These are phyloP conservation scores for Clonostachys rhizophaga DNA, from an alignment of 2,329 filamentous ascomycete species.

Conservation along the genomic window DNA sequence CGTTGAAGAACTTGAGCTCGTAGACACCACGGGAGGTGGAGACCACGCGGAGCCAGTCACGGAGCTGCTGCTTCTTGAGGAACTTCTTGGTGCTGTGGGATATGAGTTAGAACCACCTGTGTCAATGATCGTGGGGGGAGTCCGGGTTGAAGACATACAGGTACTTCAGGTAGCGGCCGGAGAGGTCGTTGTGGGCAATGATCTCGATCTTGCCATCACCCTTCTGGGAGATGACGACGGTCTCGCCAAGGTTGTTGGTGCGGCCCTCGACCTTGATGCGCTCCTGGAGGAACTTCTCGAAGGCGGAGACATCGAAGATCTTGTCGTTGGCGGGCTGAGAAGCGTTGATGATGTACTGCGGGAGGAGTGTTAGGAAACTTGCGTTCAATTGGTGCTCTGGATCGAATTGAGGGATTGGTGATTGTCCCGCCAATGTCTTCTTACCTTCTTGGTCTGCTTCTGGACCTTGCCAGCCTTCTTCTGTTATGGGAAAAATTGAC, in stretches of 20 bases:
- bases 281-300: slow-evolving; percentile 99
- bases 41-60: slow-evolving; percentile 99
- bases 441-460: slow-evolving; percentile 85
- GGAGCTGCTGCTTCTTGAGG: slow-evolving; percentile 99
- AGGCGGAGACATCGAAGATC: slow-evolving; percentile 98
- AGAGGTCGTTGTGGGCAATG: slow-evolving; percentile 95
- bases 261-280: slow-evolving; percentile 99
- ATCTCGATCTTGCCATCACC: slow-evolving; percentile 98
- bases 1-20: slow-evolving; percentile 99
- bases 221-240: slow-evolving; percentile 82
- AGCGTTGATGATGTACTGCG: slow-evolving; percentile 97
- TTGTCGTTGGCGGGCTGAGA: slow-evolving; percentile 98
- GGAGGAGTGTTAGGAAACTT: slow-evolving; percentile 4
- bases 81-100: slow-evolving; percentile 93
- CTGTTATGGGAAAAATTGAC: slow-evolving; percentile 52
- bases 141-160: slow-evolving; percentile 56
- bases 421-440: slow-evolving; percentile 5
- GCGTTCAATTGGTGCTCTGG: not conserved
- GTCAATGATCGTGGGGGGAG: not conserved
- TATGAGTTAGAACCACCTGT: not conserved
- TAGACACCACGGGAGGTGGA: slow-evolving; percentile 97
- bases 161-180: slow-evolving; percentile 99
- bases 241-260: slow-evolving; percentile 95
- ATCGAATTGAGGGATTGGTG: not conserved
- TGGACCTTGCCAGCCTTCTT: slow-evolving; percentile 66